Conservation (phyloP, 2,329 filamentous ascomycete genomes). For the Madurella fahalii region DNA sequence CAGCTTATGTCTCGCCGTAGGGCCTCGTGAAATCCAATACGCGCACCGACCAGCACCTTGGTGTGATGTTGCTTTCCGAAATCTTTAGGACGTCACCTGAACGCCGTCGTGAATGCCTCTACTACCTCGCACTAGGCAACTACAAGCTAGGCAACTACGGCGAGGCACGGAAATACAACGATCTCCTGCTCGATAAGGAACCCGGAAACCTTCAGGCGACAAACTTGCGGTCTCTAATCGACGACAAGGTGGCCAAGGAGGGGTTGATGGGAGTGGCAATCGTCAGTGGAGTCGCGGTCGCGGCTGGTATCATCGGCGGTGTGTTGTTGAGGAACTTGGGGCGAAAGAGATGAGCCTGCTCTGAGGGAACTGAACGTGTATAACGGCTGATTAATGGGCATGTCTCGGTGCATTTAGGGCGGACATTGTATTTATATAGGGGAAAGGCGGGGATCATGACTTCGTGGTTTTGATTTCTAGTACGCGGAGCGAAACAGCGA, state of each 20-base stretch:
- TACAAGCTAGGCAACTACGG: constrained; percentile 98
- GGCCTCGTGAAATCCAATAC: constrained; percentile 89
- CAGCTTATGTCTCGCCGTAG: constrained; percentile 41
- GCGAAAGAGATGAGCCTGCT: constrained; percentile 49
- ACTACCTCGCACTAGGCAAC: constrained; percentile 95
- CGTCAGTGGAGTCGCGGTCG: constrained; percentile 85
- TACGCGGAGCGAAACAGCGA: not conserved
- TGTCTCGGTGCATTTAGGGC: not conserved
- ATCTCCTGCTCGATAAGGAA: constrained; percentile 85
- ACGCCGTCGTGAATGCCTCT: constrained; percentile 93
- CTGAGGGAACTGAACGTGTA: not conserved
- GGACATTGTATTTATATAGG: constrained; percentile 8
- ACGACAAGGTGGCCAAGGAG: constrained; percentile 94
- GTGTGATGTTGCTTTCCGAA: constrained; percentile 87
- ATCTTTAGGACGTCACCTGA: constrained; percentile 94
- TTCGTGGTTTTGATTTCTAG: not conserved
- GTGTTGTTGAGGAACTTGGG: constrained; percentile 75
- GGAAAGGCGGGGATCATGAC: constrained; percentile 1
- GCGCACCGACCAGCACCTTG: constrained; percentile 86
- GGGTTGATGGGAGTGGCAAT: constrained; percentile 93
- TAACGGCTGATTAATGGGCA: not conserved
- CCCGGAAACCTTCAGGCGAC: constrained; percentile 85
- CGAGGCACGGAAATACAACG: constrained; percentile 91
- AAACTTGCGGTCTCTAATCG: constrained; percentile 81
- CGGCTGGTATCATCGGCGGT: constrained; percentile 87